These are phyloP conservation scores for Kazachstania viticola DNA, from an alignment of 805 yeast genomes.

Conservation along the genomic window DNA sequence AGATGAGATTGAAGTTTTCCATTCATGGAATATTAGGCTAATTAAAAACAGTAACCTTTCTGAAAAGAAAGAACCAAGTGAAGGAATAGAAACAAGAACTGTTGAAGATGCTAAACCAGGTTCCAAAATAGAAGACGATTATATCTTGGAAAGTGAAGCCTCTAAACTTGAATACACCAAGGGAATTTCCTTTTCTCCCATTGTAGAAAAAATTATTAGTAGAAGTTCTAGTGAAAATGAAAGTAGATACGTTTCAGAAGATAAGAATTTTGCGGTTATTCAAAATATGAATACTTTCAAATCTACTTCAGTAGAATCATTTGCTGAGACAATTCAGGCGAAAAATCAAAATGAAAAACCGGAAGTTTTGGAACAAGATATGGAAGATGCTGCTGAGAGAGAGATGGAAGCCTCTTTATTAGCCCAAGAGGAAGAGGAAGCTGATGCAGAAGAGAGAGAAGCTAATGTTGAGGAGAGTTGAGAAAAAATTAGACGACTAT, in stretches of 20 bases:
- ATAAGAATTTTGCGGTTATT: too few species aligned
- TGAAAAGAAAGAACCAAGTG: neutral
- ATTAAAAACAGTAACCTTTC: neutral
- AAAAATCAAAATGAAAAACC: constrained; percentile 7
- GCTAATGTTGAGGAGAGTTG: too few species aligned
- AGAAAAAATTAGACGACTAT: too few species aligned
- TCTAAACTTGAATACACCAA: too few species aligned
- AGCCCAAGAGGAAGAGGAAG: constrained; percentile 1
- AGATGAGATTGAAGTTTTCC: constrained; percentile 13
- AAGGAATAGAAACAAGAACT: neutral
- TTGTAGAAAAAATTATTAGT: too few species aligned
- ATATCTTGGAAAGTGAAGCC: too few species aligned
- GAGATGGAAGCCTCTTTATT: constrained; percentile 5
- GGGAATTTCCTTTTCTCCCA: too few species aligned
- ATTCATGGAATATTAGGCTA: constrained; percentile 12
- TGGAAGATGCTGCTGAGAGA: constrained; percentile 9
- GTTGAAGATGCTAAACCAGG: constrained; percentile 2
- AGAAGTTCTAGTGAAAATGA: too few species aligned
- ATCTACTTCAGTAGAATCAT: too few species aligned
- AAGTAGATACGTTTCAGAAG: too few species aligned
- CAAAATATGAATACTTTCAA: too few species aligned
- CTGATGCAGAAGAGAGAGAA: neutral
- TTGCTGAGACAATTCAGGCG: constrained; percentile 4
- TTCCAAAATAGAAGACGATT: too few species aligned
- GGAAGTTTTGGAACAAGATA: constrained; percentile 6